A percentile compares a stretch with the other conserved stretches of the same genome.
These are phyloP conservation scores for Stagonosporopsis tanaceti DNA, from an alignment of 2,329 filamentous ascomycete genomes.

Conservation along the genomic window DNA sequence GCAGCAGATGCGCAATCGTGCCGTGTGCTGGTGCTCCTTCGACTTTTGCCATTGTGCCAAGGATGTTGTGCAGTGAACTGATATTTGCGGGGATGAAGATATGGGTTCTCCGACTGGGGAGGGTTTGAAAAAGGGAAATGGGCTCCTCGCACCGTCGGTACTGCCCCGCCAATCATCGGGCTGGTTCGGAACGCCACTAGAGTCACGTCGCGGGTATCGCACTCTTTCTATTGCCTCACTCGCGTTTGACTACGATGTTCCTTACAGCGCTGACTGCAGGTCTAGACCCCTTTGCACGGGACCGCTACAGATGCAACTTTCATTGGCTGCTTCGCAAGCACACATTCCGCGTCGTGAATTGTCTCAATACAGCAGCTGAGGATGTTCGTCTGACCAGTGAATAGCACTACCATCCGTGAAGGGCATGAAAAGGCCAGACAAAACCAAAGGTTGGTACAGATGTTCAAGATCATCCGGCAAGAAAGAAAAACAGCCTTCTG, in stretches of 20 bases:
- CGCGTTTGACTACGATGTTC: neutral
- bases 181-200: slow-evolving; percentile 16
- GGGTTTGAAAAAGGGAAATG: slow-evolving; percentile 6
- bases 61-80: neutral
- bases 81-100: neutral
- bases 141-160: slow-evolving; percentile 18
- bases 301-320: neutral
- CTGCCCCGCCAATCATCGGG: slow-evolving; percentile 22
- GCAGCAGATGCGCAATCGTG: slow-evolving; percentile 76
- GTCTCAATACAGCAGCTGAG: no score
- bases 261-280: neutral
- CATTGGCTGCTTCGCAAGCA: neutral
- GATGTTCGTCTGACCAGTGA: neutral
- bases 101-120: neutral
- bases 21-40: slow-evolving; percentile 66
- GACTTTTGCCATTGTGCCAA: slow-evolving; percentile 21
- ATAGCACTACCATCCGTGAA: neutral
- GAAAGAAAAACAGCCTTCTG: no score
- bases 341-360: no score
- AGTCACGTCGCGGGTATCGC: slow-evolving; percentile 8
- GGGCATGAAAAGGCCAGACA: neutral
- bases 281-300: neutral
- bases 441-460: no score
- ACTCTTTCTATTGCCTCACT: neutral
- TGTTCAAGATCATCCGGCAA: no score